phyloP scores from a whole-genome alignment of 2,329 filamentous ascomycete genomes.

The Fusarium napiforme region DNA sequence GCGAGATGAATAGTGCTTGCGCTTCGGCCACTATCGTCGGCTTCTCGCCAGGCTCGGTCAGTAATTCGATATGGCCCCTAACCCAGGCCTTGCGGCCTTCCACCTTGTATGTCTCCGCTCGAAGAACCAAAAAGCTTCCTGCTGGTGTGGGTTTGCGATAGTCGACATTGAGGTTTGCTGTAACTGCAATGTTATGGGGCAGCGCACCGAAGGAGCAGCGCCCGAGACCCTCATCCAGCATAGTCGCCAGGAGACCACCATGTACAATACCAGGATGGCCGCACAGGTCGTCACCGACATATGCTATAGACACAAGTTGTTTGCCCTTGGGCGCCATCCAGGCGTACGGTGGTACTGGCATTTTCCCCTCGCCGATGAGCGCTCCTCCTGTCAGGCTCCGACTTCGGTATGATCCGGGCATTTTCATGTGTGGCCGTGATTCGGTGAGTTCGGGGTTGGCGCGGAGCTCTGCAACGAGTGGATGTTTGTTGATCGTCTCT shows the following conservation, averaged over 20 bases:
- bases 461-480: slow-evolving; percentile 77
- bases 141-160: slow-evolving; percentile 86
- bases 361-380: slow-evolving; percentile 77
- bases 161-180: slow-evolving; percentile 84
- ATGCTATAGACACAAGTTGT: slow-evolving; percentile 76
- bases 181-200: slow-evolving; percentile 86
- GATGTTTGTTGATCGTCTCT: slow-evolving; percentile 78
- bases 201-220: slow-evolving; percentile 89
- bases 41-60: slow-evolving; percentile 70
- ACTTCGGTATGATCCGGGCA: slow-evolving; percentile 74
- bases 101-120: slow-evolving; percentile 82
- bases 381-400: slow-evolving; percentile 87
- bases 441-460: slow-evolving; percentile 74
- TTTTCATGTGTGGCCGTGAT: slow-evolving; percentile 86
- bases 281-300: slow-evolving; percentile 82
- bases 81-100: slow-evolving; percentile 97
- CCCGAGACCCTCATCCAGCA: slow-evolving; percentile 90
- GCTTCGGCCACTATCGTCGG: slow-evolving; percentile 81
- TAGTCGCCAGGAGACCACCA: slow-evolving; percentile 89
- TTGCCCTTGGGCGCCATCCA: slow-evolving; percentile 79
- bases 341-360: slow-evolving; percentile 82
- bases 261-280: slow-evolving; percentile 93
- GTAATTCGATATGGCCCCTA: slow-evolving; percentile 83
- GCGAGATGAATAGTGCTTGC: slow-evolving; percentile 88
- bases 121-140: slow-evolving; percentile 79